phyloP scores from a whole-genome alignment of 176 grass and related monocot species.

The Aegilops sharonensis region DNA sequence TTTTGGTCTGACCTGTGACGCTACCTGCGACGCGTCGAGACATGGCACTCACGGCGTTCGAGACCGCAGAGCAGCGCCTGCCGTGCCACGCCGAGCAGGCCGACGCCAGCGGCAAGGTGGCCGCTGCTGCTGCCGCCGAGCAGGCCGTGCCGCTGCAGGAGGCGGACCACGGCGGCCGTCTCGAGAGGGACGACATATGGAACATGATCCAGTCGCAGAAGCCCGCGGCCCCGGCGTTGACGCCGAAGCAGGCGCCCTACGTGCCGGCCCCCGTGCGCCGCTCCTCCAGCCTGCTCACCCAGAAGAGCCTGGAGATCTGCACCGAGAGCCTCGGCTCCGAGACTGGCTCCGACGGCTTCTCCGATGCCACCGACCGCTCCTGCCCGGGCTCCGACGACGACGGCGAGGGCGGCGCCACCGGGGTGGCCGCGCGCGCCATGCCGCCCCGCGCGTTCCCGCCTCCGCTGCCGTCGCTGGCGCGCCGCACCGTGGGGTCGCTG shows the following conservation, averaged over 20 bases:
- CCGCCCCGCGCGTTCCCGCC: slow-evolving; percentile 63
- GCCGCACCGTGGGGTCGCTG: slow-evolving; percentile 60
- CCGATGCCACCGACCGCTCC: slow-evolving; percentile 43
- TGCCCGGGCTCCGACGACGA: slow-evolving; percentile 29
- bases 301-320: slow-evolving; percentile 92
- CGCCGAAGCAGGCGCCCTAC: slow-evolving; percentile 41
- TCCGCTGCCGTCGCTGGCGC: slow-evolving; percentile 65
- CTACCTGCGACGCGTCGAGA: slow-evolving; percentile 26
- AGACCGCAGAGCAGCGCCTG: slow-evolving; percentile 40
- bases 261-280: slow-evolving; percentile 71
- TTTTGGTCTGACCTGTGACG: background rate
- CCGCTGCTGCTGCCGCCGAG: background rate
- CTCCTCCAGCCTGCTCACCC: slow-evolving; percentile 76
- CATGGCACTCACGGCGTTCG: slow-evolving; percentile 49
- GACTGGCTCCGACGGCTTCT: slow-evolving; percentile 73
- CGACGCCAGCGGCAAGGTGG: background rate
- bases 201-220: slow-evolving; percentile 67
- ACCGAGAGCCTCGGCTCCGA: slow-evolving; percentile 99
- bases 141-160: slow-evolving; percentile 36
- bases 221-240: background rate
- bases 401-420: background rate
- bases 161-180: slow-evolving; percentile 36
- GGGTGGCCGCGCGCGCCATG: slow-evolving; percentile 23
- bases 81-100: slow-evolving; percentile 30
- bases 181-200: slow-evolving; percentile 65